Conservation (phyloP, 805 yeast species). For the Hanseniaspora osmophila region DNA sequence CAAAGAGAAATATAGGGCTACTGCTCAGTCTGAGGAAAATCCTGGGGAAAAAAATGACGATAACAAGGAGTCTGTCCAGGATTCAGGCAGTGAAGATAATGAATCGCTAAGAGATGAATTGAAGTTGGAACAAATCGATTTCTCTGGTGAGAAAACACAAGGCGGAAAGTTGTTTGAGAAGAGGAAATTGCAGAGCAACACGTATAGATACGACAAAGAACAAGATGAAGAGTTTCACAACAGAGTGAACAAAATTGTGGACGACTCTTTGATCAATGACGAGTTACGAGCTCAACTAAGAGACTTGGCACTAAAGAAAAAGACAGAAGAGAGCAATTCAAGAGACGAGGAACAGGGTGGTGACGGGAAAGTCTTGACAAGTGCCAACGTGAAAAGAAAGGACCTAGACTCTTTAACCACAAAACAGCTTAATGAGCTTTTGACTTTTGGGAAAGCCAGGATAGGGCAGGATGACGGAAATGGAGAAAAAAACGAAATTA, state of each 20-base stretch:
- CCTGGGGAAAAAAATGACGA: constrained; percentile 9
- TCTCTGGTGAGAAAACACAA: too few relatives aligned
- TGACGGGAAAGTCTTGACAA: neutral
- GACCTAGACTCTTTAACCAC: constrained; percentile 13
- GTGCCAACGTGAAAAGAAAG: constrained; percentile 9
- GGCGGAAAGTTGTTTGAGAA: constrained; percentile 9
- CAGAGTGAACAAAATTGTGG: constrained; percentile 6
- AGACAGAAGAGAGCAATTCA: neutral
- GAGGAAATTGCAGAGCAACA: constrained; percentile 5
- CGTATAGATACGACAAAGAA: constrained; percentile 4
- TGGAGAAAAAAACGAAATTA: neutral
- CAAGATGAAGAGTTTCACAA: constrained; percentile 6
- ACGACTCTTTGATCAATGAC: constrained; percentile 7
- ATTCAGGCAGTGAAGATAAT: constrained; percentile 4
- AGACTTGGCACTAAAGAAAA: neutral
- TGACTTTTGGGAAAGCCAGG: constrained; percentile 5
- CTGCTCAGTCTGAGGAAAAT: constrained; percentile 9
- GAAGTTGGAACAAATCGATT: too few relatives aligned
- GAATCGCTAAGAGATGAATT: neutral
- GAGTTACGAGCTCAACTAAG: constrained; percentile 1
- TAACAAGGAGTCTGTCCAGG: neutral
- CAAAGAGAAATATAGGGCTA: constrained; percentile 11
- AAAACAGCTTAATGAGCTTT: constrained; percentile 10
- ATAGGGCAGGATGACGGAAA: neutral
- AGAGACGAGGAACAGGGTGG: neutral